Base-by-base conservation (phyloP, 2,329 filamentous ascomycete genomes). In the Aspergillus bombycis region DNA sequence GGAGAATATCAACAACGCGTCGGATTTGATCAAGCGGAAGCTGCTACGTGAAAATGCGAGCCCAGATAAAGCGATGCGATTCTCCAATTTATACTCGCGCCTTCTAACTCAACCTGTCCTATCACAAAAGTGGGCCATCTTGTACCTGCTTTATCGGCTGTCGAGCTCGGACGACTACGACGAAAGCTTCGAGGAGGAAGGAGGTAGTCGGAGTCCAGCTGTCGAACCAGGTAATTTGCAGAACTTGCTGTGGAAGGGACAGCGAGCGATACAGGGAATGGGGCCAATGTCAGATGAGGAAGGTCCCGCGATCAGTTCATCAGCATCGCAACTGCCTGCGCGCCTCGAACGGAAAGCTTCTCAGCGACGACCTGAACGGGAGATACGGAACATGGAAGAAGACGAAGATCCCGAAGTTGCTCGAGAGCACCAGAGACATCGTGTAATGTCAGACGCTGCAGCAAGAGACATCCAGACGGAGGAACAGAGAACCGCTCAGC, bases 81-180 rank as follows among this genome's bases (percentile, higher is more conserved):
- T 97, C 79, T 91, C 93, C 28, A 96, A 97, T 74, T 86, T 99
- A 32, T 97, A 97, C 79, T 93, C 92, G 38, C 87, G 93, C 62
- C 86, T 99, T 21, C 84, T 97, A 30, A 91, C 92, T n/a, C 88
- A 97, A 68, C 94, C 94, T 0, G 94, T 98, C 7, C 85, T 99
- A 52, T 91, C 92, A 72, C 91, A 97, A 78, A 99, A 99, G 85
- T 98, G 94, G 93, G 93, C 91, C 3, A 97, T 99, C 68, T 84
- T 99, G 23, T 96, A 96, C 76, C 88, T 99, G 48, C 86, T 99
- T 48, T 91, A 95, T 76, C 89, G 92, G 71, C 86, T 97, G 55
- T 89, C 92, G 65, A 91, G 94, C 73, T 88, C 86, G 56, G 71
- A 75, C n/a, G 68, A 66, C n/a, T 59, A 67, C 10, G 70, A 72